Evolutionary conservation across 2,329 filamentous ascomycete genomes (phyloP).

Genomic region (Emergomyces africanus): DNA sequence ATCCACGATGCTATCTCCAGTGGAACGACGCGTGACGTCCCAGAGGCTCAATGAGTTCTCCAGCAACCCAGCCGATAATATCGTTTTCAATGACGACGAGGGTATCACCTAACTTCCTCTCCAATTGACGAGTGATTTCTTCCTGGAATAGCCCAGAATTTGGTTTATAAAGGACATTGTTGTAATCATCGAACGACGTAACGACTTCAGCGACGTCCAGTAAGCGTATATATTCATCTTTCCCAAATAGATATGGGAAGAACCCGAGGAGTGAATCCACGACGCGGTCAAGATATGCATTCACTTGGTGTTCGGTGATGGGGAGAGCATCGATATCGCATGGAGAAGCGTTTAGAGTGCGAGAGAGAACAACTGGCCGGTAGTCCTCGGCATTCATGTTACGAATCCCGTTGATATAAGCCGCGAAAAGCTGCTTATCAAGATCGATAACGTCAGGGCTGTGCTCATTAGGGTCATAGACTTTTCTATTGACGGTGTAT

Average conservation of each 20-base stretch:
- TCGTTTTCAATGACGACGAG: conserved; percentile 22
- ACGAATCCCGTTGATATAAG: conserved; percentile 32
- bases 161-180: conserved; percentile 6
- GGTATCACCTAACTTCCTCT: conserved; percentile 19
- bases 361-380: conserved; percentile 20
- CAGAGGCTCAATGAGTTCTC: conserved; percentile 14
- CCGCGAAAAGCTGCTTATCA: conserved; percentile 27
- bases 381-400: conserved; percentile 23
- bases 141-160: conserved; percentile 16
- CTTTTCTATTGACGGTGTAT: conserved; percentile 11
- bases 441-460: conserved; percentile 24
- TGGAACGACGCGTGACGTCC: conserved; percentile 4
- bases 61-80: conserved; percentile 29
- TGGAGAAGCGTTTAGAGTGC: conserved; percentile 8
- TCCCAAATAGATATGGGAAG: conserved; percentile 27
- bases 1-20: not conserved
- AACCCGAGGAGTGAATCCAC: conserved; percentile 27
- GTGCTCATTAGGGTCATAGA: conserved; percentile 11
- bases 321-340: not conserved
- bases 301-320: conserved; percentile 5
- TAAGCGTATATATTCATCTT: conserved; percentile 25
- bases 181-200: conserved; percentile 7
- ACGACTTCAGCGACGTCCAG: conserved; percentile 12
- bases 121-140: conserved; percentile 24
- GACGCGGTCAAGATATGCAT: conserved; percentile 25